Base-by-base conservation (phyloP, 2,329 filamentous ascomycete genomes). In the Fusarium sp. region DNA sequence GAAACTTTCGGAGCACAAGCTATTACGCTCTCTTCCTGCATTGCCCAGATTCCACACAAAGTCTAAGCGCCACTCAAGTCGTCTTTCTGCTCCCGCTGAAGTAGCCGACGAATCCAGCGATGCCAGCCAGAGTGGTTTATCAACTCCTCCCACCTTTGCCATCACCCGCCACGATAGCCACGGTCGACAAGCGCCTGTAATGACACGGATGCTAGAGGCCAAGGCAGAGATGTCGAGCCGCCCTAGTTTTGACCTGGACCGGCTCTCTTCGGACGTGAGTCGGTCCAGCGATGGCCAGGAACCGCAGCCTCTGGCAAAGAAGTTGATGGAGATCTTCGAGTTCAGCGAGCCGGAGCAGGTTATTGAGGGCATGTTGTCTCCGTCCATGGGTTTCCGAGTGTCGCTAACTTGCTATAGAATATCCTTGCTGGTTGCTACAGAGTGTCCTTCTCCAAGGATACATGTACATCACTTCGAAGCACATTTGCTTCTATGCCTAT, bases 401-500 rank as follows among this genome's bases (percentile, higher is more conserved):
- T 25, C 20, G 38, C 74, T 78, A 69, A 80, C 67, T 18, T 31
- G 7, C 5, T 57, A 14, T 38, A 91, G 96, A 98, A 85, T 98
- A 97, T 81, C 94, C 95, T 10, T 98, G 96, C 84, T 98, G 95
- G 92, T 86, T 98, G 42, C 85, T 98, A 36, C 95, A 98, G 81
- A 98, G 93, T 79, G 95, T 98, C 52, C 86, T 98, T 33, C 88
- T 98, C 10, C 95, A 98, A 80, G 97, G 97, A 7, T 98, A 97
- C 81, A 92, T 99, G 89, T 98, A 98, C 84, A 94, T 99, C 79
- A 98, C 97, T 0, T 88, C 93, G 70, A 93, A 92, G 77, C 97
- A 99, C 81, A 93, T 98, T 70, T 98, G 95, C 84, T 99, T 98
- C 82, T 98, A 98, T 81, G 95, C 97, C 42, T 98, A 98, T 81